phyloP scores from a whole-genome alignment of 768 basidiomycete species.

The Paxillus rubicundulus region DNA sequence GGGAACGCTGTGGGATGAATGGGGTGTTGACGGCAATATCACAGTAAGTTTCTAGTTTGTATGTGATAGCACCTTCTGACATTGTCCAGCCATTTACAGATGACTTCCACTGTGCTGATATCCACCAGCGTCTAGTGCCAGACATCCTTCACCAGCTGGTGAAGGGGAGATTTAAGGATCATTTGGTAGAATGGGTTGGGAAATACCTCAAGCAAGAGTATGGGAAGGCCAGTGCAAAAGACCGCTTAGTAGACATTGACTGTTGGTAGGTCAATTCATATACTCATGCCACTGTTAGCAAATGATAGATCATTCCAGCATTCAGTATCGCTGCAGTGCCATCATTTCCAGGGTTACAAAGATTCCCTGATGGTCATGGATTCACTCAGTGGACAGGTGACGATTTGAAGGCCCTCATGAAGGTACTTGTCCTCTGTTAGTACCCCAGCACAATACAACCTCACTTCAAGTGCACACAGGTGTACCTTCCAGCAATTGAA shows the following conservation, averaged over 20 bases:
- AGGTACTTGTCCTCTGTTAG: neutral
- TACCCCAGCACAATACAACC: no score
- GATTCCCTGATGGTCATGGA: slow-evolving; percentile 13
- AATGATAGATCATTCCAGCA: neutral
- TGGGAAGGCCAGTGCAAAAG: slow-evolving; percentile 5
- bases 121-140: slow-evolving; percentile 25
- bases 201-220: slow-evolving; percentile 18
- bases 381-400: slow-evolving; percentile 6
- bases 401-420: neutral
- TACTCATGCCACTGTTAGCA: neutral
- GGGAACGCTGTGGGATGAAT: neutral
- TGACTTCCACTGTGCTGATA: slow-evolving; percentile 30
- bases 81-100: slow-evolving; percentile 27
- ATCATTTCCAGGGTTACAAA: slow-evolving; percentile 14
- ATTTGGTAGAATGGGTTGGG: slow-evolving; percentile 32
- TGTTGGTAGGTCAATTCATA: slow-evolving; percentile 10
- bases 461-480: no score
- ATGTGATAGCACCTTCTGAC: no score
- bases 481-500: slow-evolving; percentile 22
- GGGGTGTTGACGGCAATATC: neutral
- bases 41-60: no score
- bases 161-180: slow-evolving; percentile 35
- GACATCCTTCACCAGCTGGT: slow-evolving; percentile 32
- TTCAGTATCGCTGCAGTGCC: slow-evolving; percentile 21
- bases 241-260: slow-evolving; percentile 32